phyloP scores from a whole-genome alignment of 116 monocot species.

The Cymodocea nodosa region DNA sequence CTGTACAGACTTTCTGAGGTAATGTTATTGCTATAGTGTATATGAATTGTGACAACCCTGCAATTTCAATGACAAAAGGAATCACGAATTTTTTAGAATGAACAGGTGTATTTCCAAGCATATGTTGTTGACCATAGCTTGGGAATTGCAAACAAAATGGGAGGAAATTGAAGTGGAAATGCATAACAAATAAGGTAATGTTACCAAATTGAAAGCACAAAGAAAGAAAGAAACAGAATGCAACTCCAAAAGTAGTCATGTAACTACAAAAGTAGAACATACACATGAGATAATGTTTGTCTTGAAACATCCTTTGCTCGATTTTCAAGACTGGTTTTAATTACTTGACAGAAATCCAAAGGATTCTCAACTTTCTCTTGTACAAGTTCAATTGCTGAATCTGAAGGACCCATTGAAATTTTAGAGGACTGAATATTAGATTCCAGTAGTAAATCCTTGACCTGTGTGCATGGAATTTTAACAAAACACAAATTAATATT shows the following conservation, averaged over 20 bases:
- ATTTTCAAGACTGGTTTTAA: constrained; percentile 53
- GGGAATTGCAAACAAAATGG: too few relatives aligned
- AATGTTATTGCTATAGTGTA: constrained; percentile 54
- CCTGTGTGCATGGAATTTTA: constrained; percentile 27
- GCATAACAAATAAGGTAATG: too few relatives aligned
- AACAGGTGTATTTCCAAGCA: neutral
- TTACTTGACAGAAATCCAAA: constrained; percentile 50
- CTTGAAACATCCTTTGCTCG: constrained; percentile 38
- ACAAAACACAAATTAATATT: neutral
- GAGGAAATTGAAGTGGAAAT: neutral
- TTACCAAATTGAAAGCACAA: neutral
- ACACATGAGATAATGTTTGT: constrained; percentile 65
- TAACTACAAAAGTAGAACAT: constrained; percentile 8
- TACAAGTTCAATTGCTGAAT: constrained; percentile 51
- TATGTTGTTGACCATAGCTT: too few relatives aligned
- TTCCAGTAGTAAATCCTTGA: constrained; percentile 58
- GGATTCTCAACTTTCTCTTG: constrained; percentile 86
- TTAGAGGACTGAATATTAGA: constrained; percentile 22
- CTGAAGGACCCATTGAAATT: constrained; percentile 40
- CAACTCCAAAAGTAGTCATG: constrained; percentile 2
- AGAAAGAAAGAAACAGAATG: neutral
- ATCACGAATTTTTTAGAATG: neutral
- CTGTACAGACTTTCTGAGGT: constrained; percentile 59
- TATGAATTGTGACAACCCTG: constrained; percentile 88
- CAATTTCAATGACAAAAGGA: constrained; percentile 1